phyloP scores from a whole-genome alignment of 768 basidiomycete genomes.

The Hygrocybe coccinea region DNA sequence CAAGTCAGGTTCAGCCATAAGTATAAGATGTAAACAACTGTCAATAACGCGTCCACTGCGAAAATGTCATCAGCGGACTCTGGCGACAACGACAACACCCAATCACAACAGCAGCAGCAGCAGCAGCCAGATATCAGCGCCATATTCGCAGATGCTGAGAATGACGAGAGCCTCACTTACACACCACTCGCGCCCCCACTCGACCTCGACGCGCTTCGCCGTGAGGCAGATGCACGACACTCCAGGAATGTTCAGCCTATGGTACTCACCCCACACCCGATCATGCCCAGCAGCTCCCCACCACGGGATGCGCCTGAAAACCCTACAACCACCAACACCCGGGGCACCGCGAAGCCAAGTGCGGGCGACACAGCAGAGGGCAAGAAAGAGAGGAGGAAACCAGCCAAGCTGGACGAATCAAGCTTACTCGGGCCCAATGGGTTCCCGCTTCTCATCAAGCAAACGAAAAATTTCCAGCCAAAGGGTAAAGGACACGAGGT shows the following conservation, averaged over 20 bases:
- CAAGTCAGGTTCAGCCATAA: slow-evolving; percentile 48
- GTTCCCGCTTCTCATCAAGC: slow-evolving; percentile 73
- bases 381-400: slow-evolving; percentile 46
- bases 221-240: slow-evolving; percentile 51
- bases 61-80: slow-evolving; percentile 29
- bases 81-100: slow-evolving; percentile 43
- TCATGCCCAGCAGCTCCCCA: slow-evolving; percentile 49
- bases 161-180: slow-evolving; percentile 38
- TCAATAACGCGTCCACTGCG: slow-evolving; percentile 44
- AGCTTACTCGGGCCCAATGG: slow-evolving; percentile 69
- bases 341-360: slow-evolving; percentile 20
- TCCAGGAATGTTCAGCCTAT: slow-evolving; percentile 25
- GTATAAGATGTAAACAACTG: slow-evolving; percentile 33
- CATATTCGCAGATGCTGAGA: slow-evolving; percentile 36
- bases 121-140: slow-evolving; percentile 42
- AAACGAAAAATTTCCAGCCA: slow-evolving; percentile 70
- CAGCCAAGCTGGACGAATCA: slow-evolving; percentile 67
- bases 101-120: slow-evolving; percentile 30
- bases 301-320: slow-evolving; percentile 32
- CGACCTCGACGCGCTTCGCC: slow-evolving; percentile 49
- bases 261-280: slow-evolving; percentile 40
- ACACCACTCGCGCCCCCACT: slow-evolving; percentile 47
- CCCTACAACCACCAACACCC: slow-evolving; percentile 21
- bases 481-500: slow-evolving; percentile 95
- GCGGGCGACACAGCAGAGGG: slow-evolving; percentile 2